Conservation (phyloP, 352 stramenopile species). For the Globisporangium perplexum region DNA sequence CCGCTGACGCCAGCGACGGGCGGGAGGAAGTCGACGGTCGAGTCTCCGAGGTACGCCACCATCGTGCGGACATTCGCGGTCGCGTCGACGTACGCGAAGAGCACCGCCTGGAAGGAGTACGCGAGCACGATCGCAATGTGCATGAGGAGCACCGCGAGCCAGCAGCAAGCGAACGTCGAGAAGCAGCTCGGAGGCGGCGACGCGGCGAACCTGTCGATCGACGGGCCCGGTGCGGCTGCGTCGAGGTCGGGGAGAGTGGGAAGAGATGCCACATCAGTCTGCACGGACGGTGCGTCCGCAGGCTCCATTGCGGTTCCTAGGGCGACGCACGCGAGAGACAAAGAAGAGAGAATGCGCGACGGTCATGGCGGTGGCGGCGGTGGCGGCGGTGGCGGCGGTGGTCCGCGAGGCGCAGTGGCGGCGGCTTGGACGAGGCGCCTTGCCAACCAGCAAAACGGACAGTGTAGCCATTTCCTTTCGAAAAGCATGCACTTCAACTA, state of each 20-base stretch:
- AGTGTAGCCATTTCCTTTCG: no score
- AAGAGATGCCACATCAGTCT: background rate
- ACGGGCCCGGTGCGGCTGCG: background rate
- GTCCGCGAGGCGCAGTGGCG: no score
- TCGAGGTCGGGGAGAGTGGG: background rate
- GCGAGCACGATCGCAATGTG: slow-evolving; percentile 1
- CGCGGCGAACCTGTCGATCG: background rate
- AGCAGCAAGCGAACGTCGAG: slow-evolving; percentile 4
- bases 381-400: no score
- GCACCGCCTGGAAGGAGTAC: slow-evolving; percentile 1
- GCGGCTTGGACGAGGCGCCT: no score
- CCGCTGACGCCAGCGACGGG: background rate
- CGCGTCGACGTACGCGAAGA: slow-evolving; percentile 6
- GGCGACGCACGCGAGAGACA: no score
- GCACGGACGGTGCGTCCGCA: background rate
- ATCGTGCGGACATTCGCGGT: background rate
- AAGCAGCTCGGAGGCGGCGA: background rate
- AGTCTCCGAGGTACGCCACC: slow-evolving; percentile 4
- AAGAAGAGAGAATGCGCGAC: no score
- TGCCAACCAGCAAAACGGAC: no score
- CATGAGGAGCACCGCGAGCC: slow-evolving; percentile 3
- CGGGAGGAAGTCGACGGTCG: slow-evolving; percentile 3
- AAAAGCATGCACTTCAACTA: no score
- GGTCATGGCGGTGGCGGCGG: no score
- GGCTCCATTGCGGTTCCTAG: background rate